Base-by-base conservation (phyloP, 164 flowering plant species). In the Tetrastigma voinierianum region DNA sequence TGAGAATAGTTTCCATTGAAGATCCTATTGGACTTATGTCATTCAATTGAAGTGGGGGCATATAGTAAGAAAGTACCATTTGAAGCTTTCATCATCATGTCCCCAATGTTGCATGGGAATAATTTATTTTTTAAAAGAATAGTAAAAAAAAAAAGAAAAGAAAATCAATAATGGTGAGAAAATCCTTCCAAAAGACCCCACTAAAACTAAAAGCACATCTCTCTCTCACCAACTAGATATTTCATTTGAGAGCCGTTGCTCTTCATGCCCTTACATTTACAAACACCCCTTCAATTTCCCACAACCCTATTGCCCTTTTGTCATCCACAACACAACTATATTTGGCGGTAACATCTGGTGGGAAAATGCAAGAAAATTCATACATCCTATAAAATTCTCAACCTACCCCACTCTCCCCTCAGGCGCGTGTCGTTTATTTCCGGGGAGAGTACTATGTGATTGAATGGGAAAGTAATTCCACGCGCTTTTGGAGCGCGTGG, bases 311-410 rank as follows among this genome's bases (percentile, higher is more conserved):
- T 25, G 40, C 40, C 40, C 4, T 25, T 25, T 5, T 25, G 40
- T 25, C 40, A 25, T 25, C 40, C 40, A 25, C 40, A 25, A 25
- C 40, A 25, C 40, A 25, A 25, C 21, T 46, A 49, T 70, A 60
- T 69, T 82, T 81, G 84, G 86, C 84, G 83, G 81, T 82, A 85
- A 85, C 72, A 73, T 73, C 79, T 71, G 78, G 79, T 69, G 78
- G 77, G 77, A 75, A 71, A 72, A 71, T 61, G 19, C 48, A 58
- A 59, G 58, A 66, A 64, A 62, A 55, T 10, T 4, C 11, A 14
- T 47, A 57, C 69, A 24, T 59, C 6, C 2, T 14, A 10, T 15
- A 1, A 23, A 18, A 23, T 40, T 7, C 0, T 18, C 13, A 59
- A 43, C 19, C 10, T 18, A 17, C 24, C 60, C 43, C 40, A 45